Percentiles rank a stretch among this genome's conserved stretches.
Evolutionary conservation across 345 rosid genomes (phyloP).

Genomic region (Aurinia saxatilis): DNA sequence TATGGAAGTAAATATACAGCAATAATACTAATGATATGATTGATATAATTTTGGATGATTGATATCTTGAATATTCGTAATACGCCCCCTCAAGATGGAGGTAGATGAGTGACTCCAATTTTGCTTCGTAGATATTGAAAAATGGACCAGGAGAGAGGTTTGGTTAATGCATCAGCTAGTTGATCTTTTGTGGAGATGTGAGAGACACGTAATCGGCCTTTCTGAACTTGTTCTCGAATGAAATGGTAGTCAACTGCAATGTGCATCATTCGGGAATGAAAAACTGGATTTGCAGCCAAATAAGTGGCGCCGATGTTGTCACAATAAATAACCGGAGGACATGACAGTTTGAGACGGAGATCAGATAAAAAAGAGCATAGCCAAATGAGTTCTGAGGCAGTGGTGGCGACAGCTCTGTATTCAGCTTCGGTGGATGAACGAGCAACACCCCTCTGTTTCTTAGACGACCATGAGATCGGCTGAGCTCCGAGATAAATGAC

Average conservation of each 20-base stretch:
- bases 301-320: background rate
- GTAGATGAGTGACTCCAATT: too few species aligned
- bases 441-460: background rate
- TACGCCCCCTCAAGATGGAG: too few species aligned
- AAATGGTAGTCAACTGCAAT: background rate
- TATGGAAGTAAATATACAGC: too few species aligned
- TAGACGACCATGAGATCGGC: background rate
- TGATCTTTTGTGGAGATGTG: background rate
- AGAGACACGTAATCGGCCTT: accelerated
- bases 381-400: background rate
- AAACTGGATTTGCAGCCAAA: background rate
- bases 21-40: too few species aligned
- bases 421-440: background rate
- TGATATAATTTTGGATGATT: too few species aligned
- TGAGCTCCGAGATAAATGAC: background rate
- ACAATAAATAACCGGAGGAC: background rate
- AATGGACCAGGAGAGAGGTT: too few species aligned
- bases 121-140: too few species aligned
- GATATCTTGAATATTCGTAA: too few species aligned
- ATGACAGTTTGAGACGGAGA: accelerated
- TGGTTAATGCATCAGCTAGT: background rate
- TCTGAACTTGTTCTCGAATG: background rate
- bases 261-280: background rate
- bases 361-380: background rate
- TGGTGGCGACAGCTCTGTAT: background rate